phyloP scores from a whole-genome alignment of 2,329 filamentous ascomycete species.

The Neonectria punicea region DNA sequence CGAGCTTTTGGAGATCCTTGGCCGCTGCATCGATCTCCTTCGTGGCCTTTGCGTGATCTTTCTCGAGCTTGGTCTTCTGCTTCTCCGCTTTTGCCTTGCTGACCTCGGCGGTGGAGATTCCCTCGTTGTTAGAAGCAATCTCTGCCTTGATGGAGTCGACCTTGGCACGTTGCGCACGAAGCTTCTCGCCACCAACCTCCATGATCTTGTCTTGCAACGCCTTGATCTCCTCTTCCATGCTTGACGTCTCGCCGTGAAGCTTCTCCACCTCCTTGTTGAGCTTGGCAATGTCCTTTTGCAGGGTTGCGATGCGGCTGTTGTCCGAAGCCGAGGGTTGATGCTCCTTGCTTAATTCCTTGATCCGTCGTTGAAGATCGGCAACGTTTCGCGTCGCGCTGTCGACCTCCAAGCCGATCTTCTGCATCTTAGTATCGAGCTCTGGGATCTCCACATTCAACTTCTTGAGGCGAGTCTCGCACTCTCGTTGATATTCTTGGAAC shows the following conservation, averaged over 20 bases:
- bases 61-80: constrained; percentile 86
- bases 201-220: constrained; percentile 95
- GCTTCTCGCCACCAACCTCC: constrained; percentile 94
- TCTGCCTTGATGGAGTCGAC: constrained; percentile 91
- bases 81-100: constrained; percentile 94
- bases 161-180: constrained; percentile 88
- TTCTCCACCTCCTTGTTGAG: constrained; percentile 83
- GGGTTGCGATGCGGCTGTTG: constrained; percentile 74
- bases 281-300: constrained; percentile 82
- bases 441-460: constrained; percentile 83
- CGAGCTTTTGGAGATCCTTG: constrained; percentile 79
- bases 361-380: constrained; percentile 82
- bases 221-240: constrained; percentile 93
- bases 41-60: constrained; percentile 80
- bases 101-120: constrained; percentile 87
- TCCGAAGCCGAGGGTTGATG: constrained; percentile 85
- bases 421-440: constrained; percentile 86
- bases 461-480: constrained; percentile 78
- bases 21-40: constrained; percentile 80
- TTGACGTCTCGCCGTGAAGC: constrained; percentile 85
- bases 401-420: constrained; percentile 89
- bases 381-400: constrained; percentile 89
- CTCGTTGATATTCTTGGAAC: constrained; percentile 85
- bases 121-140: constrained; percentile 82
- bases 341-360: constrained; percentile 85